phyloP scores from a whole-genome alignment of 495 filamentous ascomycete species.

The Neurospora hispaniola region DNA sequence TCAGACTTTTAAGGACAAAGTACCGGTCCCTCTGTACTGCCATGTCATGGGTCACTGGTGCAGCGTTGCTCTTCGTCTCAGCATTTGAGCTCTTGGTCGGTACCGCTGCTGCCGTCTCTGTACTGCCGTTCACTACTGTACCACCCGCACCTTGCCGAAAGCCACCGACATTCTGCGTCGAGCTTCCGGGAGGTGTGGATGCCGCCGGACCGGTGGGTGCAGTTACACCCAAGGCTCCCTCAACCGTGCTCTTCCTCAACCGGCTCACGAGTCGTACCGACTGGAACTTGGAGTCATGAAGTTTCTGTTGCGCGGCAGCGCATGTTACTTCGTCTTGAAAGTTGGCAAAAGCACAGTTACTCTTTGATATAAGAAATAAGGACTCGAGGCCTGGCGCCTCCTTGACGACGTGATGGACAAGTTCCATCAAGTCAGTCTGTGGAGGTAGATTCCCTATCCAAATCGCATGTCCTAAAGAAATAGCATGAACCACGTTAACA shows the following conservation, averaged over 20 bases:
- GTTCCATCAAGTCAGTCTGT: slow-evolving; percentile 60
- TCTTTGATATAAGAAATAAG: slow-evolving; percentile 91
- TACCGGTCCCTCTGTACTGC: slow-evolving; percentile 53
- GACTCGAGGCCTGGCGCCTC: slow-evolving; percentile 80
- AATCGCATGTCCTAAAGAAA: slow-evolving; percentile 65
- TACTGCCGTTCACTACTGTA: background rate
- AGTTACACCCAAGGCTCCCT: slow-evolving; percentile 36
- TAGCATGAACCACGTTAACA: slow-evolving; percentile 3
- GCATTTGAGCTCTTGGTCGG: slow-evolving; percentile 7
- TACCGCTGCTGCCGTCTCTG: background rate
- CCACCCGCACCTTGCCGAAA: background rate
- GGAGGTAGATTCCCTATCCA: slow-evolving; percentile 96
- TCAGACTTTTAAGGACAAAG: slow-evolving; percentile 91
- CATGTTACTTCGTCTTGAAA: slow-evolving; percentile 76
- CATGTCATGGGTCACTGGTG: slow-evolving; percentile 8
- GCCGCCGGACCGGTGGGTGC: slow-evolving; percentile 45
- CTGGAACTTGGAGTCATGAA: slow-evolving; percentile 87
- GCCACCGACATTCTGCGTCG: slow-evolving; percentile 9
- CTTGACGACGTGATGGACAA: slow-evolving; percentile 85
- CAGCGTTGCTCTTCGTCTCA: slow-evolving; percentile 12
- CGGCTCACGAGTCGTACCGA: slow-evolving; percentile 88
- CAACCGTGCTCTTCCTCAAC: slow-evolving; percentile 53
- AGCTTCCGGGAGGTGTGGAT: slow-evolving; percentile 11
- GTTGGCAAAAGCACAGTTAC: slow-evolving; percentile 96
- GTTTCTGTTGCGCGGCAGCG: slow-evolving; percentile 64